Conservation (phyloP, 345 rosid species). For the Eucalyptus regnans region DNA sequence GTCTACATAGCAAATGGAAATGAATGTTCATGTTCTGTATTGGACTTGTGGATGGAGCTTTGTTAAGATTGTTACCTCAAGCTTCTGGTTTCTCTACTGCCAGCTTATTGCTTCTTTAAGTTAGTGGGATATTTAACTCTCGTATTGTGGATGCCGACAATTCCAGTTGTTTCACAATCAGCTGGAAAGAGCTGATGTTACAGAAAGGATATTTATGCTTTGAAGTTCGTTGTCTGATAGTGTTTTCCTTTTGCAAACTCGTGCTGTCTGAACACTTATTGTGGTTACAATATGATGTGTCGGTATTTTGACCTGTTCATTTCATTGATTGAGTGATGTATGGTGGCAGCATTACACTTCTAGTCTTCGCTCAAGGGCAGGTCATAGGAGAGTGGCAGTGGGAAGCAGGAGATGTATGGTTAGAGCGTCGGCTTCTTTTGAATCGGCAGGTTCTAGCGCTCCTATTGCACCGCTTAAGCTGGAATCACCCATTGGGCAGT, state of each 20-base stretch:
- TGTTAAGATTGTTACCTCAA: background rate
- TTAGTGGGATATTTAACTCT: background rate
- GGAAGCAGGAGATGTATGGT: slow-evolving; percentile 27
- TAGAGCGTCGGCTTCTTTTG: slow-evolving; percentile 47
- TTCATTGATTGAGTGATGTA: background rate
- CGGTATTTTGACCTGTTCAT: background rate
- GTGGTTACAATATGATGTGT: background rate
- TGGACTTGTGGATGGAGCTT: background rate
- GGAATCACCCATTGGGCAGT: slow-evolving; percentile 89
- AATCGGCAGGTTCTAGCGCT: slow-evolving; percentile 27
- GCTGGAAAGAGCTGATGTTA: background rate
- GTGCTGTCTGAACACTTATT: background rate
- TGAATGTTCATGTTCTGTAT: background rate
- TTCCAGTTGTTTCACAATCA: background rate
- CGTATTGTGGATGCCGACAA: background rate
- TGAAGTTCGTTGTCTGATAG: background rate
- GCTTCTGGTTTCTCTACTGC: background rate
- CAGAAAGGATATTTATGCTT: background rate
- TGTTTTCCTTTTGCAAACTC: background rate
- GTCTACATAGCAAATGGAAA: background rate
- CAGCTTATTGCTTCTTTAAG: background rate
- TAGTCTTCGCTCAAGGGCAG: slow-evolving; percentile 9
- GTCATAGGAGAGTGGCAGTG: slow-evolving; percentile 4
- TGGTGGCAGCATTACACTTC: slow-evolving; percentile 35
- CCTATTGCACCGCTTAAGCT: slow-evolving; percentile 77